These are phyloP conservation scores for Colletotrichum chrysophilum DNA, from an alignment of 2,329 filamentous ascomycete genomes.

Conservation along the genomic window DNA sequence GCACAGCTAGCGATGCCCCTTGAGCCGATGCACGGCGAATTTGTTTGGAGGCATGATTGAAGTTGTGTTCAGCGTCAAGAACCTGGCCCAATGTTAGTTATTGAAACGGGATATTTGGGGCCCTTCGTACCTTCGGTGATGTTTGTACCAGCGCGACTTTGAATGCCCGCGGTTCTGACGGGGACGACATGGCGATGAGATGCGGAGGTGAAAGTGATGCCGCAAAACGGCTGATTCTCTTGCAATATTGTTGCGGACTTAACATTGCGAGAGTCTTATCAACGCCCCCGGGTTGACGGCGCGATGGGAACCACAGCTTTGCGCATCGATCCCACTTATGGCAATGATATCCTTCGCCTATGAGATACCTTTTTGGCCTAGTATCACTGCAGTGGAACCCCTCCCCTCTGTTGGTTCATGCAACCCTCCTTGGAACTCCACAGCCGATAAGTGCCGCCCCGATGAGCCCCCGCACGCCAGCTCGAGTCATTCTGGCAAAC, in stretches of 20 bases:
- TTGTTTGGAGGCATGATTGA: background rate
- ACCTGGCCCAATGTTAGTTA: background rate
- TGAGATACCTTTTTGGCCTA: background rate
- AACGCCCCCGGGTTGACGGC: background rate
- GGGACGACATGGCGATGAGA: background rate
- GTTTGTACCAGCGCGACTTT: slow-evolving; percentile 14
- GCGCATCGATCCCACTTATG: background rate
- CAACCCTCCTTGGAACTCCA: background rate
- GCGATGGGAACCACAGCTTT: background rate
- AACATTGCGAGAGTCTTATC: background rate
- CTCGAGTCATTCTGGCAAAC: background rate
- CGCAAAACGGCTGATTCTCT: background rate
- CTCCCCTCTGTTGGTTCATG: background rate
- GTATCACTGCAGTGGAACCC: background rate
- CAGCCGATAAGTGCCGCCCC: background rate
- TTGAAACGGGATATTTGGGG: background rate
- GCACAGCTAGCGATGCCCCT: slow-evolving; percentile 6
- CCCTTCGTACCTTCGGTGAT: background rate
- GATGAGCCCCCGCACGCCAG: background rate
- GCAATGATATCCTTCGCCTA: background rate
- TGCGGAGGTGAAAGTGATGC: background rate
- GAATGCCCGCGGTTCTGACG: background rate
- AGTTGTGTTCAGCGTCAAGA: slow-evolving; percentile 7
- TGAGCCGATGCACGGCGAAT: slow-evolving; percentile 1
- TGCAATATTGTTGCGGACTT: background rate